Evolutionary conservation across 495 filamentous ascomycete genomes (phyloP), one percentile per base, ranked within the genome.

Genomic region (Penicillium antarcticum): DNA sequence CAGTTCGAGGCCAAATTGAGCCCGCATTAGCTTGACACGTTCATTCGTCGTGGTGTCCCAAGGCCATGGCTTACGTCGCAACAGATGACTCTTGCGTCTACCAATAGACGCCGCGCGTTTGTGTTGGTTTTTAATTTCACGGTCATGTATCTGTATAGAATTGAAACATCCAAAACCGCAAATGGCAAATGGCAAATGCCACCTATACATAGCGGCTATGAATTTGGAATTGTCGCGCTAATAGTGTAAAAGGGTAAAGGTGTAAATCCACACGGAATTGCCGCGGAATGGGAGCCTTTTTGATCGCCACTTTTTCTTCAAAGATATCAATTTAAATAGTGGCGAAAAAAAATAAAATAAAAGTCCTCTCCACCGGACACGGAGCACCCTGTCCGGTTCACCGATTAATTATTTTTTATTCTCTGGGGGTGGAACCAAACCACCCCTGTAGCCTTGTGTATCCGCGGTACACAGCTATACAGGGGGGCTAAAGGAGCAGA

Each of bases 21-120:
- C 53, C 40, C 42, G 53, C 53, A 61, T 63, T 63, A 62, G 55
- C 44, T 37, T 49, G 1, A 24, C 4, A 9, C 39, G 38, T 43
- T 57, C 31, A 65, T 65, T 65, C 50, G 62, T 17, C 17, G 12
- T 9, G 9, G 1, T 1, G 50, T 37, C 45, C 62, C 58, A 51
- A 45, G 46, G 48, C 58, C 56, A 59, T 48, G 62, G 58, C 59
- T 43, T 46, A 51, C 48, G 55, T 56, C 54, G 49, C 52, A 58
- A 52, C 62, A 60, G 53, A 40, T 62, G 62, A 62, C 59, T 51
- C 13, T 49, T 49, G 37, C 41, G 36, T 62, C 56, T 50, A 55
- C 62, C 62, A 65, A 65, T 65, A 62, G 58, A 65, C 58, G 58
- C 56, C 24, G 53, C 53, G 62, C 62, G 51, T 59, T 59, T 52